Conservation (phyloP, 306 rosid genomes). For the Ceratonia siliqua region DNA sequence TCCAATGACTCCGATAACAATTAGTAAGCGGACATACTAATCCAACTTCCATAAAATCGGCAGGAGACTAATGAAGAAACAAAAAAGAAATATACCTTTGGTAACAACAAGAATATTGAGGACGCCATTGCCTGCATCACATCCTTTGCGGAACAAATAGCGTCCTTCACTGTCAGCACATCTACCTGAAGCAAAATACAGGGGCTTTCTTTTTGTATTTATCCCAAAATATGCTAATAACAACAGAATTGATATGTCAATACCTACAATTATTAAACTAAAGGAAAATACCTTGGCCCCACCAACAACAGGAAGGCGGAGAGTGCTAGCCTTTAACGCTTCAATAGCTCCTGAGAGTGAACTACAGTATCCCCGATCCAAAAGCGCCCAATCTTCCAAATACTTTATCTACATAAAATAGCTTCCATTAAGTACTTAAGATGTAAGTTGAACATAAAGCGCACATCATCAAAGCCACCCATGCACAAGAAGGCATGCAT, state of each 20-base stretch:
- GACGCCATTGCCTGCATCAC: constrained; percentile 95
- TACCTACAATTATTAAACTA: constrained; percentile 1
- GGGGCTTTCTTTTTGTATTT: constrained; percentile 26
- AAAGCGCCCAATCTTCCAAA: constrained; percentile 80
- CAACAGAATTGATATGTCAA: background rate
- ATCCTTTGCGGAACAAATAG: constrained; percentile 89
- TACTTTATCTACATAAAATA: constrained; percentile 57
- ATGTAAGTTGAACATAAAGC: constrained; percentile 12
- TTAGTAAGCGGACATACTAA: no score
- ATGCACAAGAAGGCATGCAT: constrained; percentile 4
- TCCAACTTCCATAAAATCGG: constrained; percentile 1
- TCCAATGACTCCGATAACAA: no score
- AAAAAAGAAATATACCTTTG: constrained; percentile 84
- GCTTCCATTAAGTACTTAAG: constrained; percentile 18
- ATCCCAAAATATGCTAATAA: constrained; percentile 1
- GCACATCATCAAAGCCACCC: constrained; percentile 12
- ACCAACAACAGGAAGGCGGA: constrained; percentile 88
- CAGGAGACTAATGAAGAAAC: background rate
- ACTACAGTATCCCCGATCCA: constrained; percentile 74
- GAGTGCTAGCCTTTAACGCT: constrained; percentile 89
- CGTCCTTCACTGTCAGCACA: constrained; percentile 72
- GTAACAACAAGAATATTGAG: constrained; percentile 63
- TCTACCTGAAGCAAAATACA: constrained; percentile 62
- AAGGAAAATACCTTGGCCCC: constrained; percentile 77
- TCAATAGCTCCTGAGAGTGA: constrained; percentile 85